Conservation (phyloP, 2,329 filamentous ascomycete species). For the Colletotrichum tropicicola region DNA sequence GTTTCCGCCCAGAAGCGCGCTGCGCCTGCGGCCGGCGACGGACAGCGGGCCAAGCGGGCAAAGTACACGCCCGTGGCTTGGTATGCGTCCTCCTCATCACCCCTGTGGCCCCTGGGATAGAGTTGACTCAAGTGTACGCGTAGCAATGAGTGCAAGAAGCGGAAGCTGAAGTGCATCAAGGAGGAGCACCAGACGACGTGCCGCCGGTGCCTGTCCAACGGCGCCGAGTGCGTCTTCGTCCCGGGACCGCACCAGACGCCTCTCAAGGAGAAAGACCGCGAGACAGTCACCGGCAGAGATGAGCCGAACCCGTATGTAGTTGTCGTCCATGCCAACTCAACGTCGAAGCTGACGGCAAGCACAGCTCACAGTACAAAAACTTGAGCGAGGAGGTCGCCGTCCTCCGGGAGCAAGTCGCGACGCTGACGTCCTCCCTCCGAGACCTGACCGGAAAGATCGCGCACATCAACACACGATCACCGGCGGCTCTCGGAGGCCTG, state of each 20-base stretch:
- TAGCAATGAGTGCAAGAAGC: constrained; percentile 49
- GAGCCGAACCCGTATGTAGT: constrained; percentile 36
- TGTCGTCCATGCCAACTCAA: no score
- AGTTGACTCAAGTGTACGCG: background rate
- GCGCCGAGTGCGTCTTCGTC: constrained; percentile 37
- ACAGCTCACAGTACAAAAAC: constrained; percentile 25
- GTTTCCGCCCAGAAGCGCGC: constrained; percentile 21
- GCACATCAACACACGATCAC: constrained; percentile 13
- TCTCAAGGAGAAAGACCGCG: constrained; percentile 9
- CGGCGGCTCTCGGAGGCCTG: background rate
- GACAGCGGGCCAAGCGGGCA: constrained; percentile 38
- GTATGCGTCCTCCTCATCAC: constrained; percentile 33
- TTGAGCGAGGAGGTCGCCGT: constrained; percentile 39
- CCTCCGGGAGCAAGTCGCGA: constrained; percentile 40
- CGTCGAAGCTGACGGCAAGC: background rate
- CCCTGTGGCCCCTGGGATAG: background rate
- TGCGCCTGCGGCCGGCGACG: constrained; percentile 6
- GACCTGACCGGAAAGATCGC: constrained; percentile 36
- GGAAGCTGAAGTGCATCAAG: constrained; percentile 50
- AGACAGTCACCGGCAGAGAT: constrained; percentile 33
- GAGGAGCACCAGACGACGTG: constrained; percentile 35
- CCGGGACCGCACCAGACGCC: constrained; percentile 28
- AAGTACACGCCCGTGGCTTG: constrained; percentile 49
- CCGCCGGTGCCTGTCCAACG: constrained; percentile 40
- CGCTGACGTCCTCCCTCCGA: constrained; percentile 37